Evolutionary conservation across 257 asterid genomes (phyloP).

Genomic region (Perilla frutescens): DNA sequence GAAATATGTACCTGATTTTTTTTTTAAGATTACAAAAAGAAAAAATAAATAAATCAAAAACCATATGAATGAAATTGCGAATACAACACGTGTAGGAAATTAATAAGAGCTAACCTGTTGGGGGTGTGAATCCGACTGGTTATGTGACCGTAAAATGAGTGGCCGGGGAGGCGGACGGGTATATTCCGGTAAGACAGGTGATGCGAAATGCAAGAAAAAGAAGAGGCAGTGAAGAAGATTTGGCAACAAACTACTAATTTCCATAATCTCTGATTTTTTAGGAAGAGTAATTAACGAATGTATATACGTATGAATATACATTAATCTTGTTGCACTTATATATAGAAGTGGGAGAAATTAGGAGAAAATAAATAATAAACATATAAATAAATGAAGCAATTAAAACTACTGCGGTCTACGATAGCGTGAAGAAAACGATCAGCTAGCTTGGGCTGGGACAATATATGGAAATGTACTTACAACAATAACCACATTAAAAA

Average conservation of each 20-base stretch:
- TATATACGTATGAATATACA: not conserved
- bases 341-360: not conserved
- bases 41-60: not conserved
- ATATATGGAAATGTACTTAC: constrained; percentile 37
- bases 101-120: constrained; percentile 56
- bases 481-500: constrained; percentile 21
- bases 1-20: constrained; percentile 74
- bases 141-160: constrained; percentile 44
- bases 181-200: constrained; percentile 55
- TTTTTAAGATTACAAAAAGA: not conserved
- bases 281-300: not conserved
- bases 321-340: not conserved
- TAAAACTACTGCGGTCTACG: constrained; percentile 14
- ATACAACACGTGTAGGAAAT: too few species aligned
- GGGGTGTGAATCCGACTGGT: constrained; percentile 64
- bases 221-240: constrained; percentile 25
- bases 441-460: not conserved
- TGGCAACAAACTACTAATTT: constrained; percentile 34
- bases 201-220: constrained; percentile 26
- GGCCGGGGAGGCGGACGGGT: constrained; percentile 71
- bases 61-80: not conserved
- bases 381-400: not conserved
- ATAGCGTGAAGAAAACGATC: constrained; percentile 46
- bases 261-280: not conserved
- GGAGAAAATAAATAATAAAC: not conserved